Percentiles rank a stretch among this genome's conserved stretches.
phyloP scores from a whole-genome alignment of 495 filamentous ascomycete species.

The Alectoria sarmentosa region DNA sequence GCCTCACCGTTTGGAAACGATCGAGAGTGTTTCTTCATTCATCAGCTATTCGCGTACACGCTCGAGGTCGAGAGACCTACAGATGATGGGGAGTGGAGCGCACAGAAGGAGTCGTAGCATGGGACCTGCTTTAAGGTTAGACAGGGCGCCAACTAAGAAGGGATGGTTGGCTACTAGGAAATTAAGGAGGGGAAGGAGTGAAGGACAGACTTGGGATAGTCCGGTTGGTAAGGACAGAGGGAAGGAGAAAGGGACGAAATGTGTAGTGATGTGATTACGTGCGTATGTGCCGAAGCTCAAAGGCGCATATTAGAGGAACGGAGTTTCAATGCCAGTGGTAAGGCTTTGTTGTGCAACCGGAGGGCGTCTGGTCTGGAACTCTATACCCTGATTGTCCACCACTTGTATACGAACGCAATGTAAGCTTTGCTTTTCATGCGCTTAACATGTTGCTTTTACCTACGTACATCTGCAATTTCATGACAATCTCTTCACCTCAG shows the following conservation, averaged over 20 bases:
- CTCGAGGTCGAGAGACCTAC: conserved; percentile 29
- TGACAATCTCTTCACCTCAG: too few species aligned
- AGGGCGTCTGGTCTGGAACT: neutral
- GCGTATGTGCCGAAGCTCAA: neutral
- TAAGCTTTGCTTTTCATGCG: too few species aligned
- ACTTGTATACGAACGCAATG: neutral
- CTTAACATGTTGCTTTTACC: too few species aligned
- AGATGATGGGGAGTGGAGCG: conserved; percentile 33
- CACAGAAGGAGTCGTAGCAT: conserved; percentile 38
- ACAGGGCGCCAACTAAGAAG: conserved; percentile 12
- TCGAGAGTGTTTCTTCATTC: conserved; percentile 36
- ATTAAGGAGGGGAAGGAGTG: conserved; percentile 33
- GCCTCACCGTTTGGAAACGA: conserved; percentile 42
- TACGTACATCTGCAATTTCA: too few species aligned
- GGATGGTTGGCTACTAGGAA: conserved; percentile 42
- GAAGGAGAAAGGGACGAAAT: conserved; percentile 41
- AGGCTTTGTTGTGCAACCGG: neutral
- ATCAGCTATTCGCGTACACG: conserved; percentile 25
- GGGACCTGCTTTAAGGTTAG: conserved; percentile 19
- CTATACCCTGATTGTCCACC: neutral
- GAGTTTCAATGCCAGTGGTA: neutral
- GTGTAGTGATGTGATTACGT: conserved; percentile 44
- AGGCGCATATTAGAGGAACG: neutral
- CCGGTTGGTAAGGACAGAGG: conserved; percentile 15
- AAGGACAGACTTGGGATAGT: conserved; percentile 17